Conservation (phyloP, 2,329 filamentous ascomycete species). For the Monilinia fructigena region DNA sequence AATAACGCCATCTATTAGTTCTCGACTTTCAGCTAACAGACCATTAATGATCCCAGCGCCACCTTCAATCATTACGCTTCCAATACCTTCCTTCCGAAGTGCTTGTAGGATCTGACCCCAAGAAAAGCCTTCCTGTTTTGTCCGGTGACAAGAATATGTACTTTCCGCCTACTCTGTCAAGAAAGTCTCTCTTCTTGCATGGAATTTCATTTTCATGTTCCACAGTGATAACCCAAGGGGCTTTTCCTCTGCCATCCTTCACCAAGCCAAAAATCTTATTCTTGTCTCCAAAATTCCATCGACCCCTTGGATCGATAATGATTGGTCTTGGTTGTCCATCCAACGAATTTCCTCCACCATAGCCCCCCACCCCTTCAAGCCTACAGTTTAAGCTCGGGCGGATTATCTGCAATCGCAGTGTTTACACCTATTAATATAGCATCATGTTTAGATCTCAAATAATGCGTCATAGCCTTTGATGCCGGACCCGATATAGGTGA, state of each 20-base stretch:
- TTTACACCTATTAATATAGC: constrained; percentile 83
- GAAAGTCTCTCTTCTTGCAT: neutral
- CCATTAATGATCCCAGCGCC: constrained; percentile 81
- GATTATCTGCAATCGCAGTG: constrained; percentile 82
- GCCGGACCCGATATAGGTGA: constrained; percentile 79
- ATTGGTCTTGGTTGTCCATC: constrained; percentile 23
- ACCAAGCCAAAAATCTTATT: constrained; percentile 65
- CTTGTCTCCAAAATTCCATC: constrained; percentile 25
- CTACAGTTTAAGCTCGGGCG: constrained; percentile 82
- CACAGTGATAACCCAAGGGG: constrained; percentile 67
- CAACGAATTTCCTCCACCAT: constrained; percentile 44
- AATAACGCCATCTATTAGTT: constrained; percentile 74
- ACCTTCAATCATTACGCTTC: constrained; percentile 89
- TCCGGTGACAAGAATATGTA: constrained; percentile 22
- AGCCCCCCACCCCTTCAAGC: constrained; percentile 50
- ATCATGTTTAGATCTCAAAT: constrained; percentile 76
- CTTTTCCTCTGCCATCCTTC: constrained; percentile 63
- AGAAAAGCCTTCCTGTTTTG: neutral
- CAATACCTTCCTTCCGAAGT: constrained; percentile 43
- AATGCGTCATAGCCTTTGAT: constrained; percentile 92
- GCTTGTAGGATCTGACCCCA: constrained; percentile 5
- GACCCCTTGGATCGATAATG: constrained; percentile 42
- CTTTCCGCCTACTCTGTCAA: constrained; percentile 25
- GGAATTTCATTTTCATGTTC: neutral
- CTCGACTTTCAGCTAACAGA: constrained; percentile 62